Conservation (phyloP, 1,284 basidiomycete genomes). For the Melanopsichium pennsylvanicum region DNA sequence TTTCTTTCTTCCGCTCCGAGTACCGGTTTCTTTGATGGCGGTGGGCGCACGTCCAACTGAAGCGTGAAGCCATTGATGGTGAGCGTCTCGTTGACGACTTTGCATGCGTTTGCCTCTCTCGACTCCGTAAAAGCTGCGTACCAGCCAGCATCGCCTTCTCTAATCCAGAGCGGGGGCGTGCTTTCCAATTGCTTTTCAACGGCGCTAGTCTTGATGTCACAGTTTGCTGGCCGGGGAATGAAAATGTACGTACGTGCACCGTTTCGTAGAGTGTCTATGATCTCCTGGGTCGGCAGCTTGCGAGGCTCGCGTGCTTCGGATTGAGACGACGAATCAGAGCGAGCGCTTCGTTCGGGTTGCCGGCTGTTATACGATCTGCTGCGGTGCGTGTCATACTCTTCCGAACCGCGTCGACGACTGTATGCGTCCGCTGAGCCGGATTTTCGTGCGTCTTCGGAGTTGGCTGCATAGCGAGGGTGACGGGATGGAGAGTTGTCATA, state of each 20-base stretch:
- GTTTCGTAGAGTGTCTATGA: slow-evolving; percentile 23
- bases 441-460: slow-evolving; percentile 4
- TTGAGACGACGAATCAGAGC: background rate
- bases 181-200: slow-evolving; percentile 49
- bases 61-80: slow-evolving; percentile 41
- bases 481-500: background rate
- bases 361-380: slow-evolving; percentile 6
- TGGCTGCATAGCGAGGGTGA: slow-evolving; percentile 1
- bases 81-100: slow-evolving; percentile 42
- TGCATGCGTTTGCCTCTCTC: slow-evolving; percentile 38
- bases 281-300: slow-evolving; percentile 14
- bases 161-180: slow-evolving; percentile 51
- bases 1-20: background rate
- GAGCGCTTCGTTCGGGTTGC: background rate
- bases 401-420: slow-evolving; percentile 7
- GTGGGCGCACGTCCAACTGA: slow-evolving; percentile 35
- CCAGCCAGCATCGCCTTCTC: slow-evolving; percentile 60
- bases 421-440: background rate
- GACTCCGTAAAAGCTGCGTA: slow-evolving; percentile 59
- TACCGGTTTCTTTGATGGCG: slow-evolving; percentile 1
- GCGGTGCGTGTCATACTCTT: slow-evolving; percentile 2
- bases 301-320: background rate
- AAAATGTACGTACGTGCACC: slow-evolving; percentile 44
- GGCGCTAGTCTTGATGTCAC: slow-evolving; percentile 40
- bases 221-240: slow-evolving; percentile 37